Conservation (phyloP, 768 basidiomycete species). For the Tylopilus rubrobrunneus region DNA sequence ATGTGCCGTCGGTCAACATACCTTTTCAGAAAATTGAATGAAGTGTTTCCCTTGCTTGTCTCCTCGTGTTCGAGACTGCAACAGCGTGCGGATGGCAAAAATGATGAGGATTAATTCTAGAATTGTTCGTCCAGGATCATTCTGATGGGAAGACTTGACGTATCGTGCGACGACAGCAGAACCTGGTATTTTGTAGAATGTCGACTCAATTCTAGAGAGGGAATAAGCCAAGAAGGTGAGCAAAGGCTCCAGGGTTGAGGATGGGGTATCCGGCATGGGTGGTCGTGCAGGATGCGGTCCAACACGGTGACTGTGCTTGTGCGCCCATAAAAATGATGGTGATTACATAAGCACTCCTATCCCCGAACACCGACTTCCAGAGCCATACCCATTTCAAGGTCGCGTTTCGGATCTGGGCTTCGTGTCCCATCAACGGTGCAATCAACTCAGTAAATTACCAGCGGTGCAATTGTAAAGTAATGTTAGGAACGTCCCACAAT, state of each 20-base stretch:
- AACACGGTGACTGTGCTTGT: background rate
- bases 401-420: no score
- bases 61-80: conserved; percentile 84
- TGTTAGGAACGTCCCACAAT: no score
- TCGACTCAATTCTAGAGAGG: conserved; percentile 53
- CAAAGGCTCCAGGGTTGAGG: conserved; percentile 44
- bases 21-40: conserved; percentile 89
- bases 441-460: no score
- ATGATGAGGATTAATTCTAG: conserved; percentile 85
- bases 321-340: background rate
- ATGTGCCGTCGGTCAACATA: conserved; percentile 30
- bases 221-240: conserved; percentile 64
- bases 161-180: conserved; percentile 85
- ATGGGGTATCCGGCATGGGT: conserved; percentile 32
- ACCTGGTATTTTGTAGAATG: conserved; percentile 75
- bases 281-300: conserved; percentile 6
- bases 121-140: conserved; percentile 90
- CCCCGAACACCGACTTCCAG: no score
- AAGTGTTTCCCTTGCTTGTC: conserved; percentile 85
- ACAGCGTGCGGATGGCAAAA: conserved; percentile 86
- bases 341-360: conserved; percentile 11
- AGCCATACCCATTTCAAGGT: no score
- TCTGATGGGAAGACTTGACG: conserved; percentile 90
- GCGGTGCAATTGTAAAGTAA: no score
- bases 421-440: no score